Percentiles rank a stretch among this genome's conserved stretches.
Conservation (phyloP, 495 filamentous ascomycete species). For the Xylaria telfairii region DNA sequence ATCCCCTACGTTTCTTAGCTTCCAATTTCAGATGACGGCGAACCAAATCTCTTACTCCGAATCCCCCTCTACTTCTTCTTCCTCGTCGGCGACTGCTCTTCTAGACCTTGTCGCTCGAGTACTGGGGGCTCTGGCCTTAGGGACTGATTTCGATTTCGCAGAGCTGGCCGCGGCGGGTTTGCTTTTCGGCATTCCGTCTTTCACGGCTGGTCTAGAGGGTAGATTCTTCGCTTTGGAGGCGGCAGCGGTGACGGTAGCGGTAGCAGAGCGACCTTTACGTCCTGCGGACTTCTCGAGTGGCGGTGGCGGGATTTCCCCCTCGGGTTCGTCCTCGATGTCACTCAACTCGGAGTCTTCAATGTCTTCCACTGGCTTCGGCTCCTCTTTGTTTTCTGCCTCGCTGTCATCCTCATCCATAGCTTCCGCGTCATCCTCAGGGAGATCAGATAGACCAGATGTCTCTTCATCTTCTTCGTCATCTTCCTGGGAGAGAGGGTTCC, state of each 20-base stretch:
- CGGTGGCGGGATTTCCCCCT: conserved; percentile 31
- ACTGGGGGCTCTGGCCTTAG: conserved; percentile 29
- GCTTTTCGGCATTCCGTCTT: conserved; percentile 29
- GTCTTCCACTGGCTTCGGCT: conserved; percentile 18
- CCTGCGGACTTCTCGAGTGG: conserved; percentile 32
- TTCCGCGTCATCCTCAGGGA: conserved; percentile 37
- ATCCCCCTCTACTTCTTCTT: conserved; percentile 21
- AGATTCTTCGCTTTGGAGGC: conserved; percentile 30
- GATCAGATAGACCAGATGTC: conserved; percentile 29
- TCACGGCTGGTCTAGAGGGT: conserved; percentile 35
- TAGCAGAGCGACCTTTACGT: conserved; percentile 32
- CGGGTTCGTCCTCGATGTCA: conserved; percentile 34
- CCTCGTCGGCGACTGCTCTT: conserved; percentile 33
- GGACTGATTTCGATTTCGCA: conserved; percentile 33
- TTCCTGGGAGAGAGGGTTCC: conserved; percentile 30
- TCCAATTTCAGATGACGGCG: not conserved
- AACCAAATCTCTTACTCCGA: conserved; percentile 23
- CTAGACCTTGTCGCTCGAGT: conserved; percentile 40
- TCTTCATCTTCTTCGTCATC: conserved; percentile 34
- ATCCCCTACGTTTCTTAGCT: not conserved
- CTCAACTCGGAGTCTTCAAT: conserved; percentile 37
- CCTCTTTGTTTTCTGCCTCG: conserved; percentile 27
- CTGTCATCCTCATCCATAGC: conserved; percentile 34
- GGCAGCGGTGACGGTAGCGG: conserved; percentile 24
- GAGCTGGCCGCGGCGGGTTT: conserved; percentile 32